phyloP scores from a whole-genome alignment of 75 land plant species.

The Pinus albicaulis region DNA sequence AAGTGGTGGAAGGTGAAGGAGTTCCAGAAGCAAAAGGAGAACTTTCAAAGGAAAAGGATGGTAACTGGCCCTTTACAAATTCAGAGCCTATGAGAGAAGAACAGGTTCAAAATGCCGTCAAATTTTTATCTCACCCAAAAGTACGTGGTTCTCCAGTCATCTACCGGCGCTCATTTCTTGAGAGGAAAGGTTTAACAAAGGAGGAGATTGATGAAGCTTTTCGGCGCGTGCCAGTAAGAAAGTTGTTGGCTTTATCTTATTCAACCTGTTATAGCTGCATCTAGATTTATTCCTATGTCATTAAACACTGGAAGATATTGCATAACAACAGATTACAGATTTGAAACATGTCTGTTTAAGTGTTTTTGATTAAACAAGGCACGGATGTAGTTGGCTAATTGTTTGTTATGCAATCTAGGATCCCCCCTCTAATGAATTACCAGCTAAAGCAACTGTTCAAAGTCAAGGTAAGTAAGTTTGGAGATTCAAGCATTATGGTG shows the following conservation, averaged over 20 bases:
- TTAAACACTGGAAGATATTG: background rate
- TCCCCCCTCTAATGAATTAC: background rate
- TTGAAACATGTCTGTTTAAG: too few relatives aligned
- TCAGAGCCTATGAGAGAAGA: slow-evolving; percentile 86
- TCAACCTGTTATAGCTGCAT: background rate
- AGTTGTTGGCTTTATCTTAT: background rate
- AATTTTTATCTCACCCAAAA: slow-evolving; percentile 90
- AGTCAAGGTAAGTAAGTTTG: slow-evolving; percentile 1
- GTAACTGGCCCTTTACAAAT: slow-evolving; percentile 52
- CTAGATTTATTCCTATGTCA: background rate
- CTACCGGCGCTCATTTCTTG: slow-evolving; percentile 82
- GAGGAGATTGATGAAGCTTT: slow-evolving; percentile 99
- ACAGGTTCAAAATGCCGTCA: slow-evolving; percentile 92
- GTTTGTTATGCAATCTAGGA: slow-evolving; percentile 6
- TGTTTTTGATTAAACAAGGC: too few relatives aligned
- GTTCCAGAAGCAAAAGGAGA: slow-evolving; percentile 24
- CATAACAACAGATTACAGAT: background rate
- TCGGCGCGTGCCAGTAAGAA: slow-evolving; percentile 86
- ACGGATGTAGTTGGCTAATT: background rate
- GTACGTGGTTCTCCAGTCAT: slow-evolving; percentile 85
- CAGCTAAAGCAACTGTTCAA: background rate
- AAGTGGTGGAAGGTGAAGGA: slow-evolving; percentile 6
- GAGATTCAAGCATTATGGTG: background rate
- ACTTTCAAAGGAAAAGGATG: slow-evolving; percentile 17
- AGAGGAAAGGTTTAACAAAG: slow-evolving; percentile 82